A percentile compares a stretch with the other conserved stretches of the same genome.
Conservation (phyloP, 2,329 filamentous ascomycete species). For the Colletotrichum lindemuthianum region DNA sequence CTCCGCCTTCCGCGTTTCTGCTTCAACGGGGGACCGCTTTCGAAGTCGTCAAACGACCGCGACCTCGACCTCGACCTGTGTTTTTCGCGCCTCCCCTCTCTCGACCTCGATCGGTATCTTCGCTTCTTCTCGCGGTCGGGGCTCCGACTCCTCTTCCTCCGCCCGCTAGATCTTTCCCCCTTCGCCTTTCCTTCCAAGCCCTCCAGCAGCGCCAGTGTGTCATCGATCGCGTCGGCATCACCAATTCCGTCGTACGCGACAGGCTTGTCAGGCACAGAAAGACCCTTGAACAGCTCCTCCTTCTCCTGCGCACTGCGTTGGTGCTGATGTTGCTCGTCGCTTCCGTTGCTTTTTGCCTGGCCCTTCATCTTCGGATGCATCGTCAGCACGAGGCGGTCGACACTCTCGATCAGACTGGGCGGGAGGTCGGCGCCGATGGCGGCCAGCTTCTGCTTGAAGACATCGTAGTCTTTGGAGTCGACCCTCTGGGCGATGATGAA, state of each 20-base stretch:
- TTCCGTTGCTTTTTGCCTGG: conserved; percentile 48
- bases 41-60: conserved; percentile 59
- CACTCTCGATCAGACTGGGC: conserved; percentile 85
- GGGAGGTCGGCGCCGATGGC: conserved; percentile 85
- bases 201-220: conserved; percentile 93
- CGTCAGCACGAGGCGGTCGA: conserved; percentile 87
- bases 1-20: conserved; percentile 48
- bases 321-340: conserved; percentile 54
- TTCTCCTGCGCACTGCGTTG: conserved; percentile 70
- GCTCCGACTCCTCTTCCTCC: conserved; percentile 68
- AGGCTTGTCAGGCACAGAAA: conserved; percentile 85
- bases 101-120: conserved; percentile 53
- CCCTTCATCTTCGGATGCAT: conserved; percentile 91
- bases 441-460: conserved; percentile 81
- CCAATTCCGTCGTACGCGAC: conserved; percentile 45
- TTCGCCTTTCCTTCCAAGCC: conserved; percentile 75
- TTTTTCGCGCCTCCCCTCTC: conserved; percentile 51
- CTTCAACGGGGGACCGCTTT: conserved; percentile 46
- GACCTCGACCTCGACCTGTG: conserved; percentile 52
- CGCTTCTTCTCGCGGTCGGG: conserved; percentile 58
- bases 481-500: conserved; percentile 93
- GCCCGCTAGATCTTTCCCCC: conserved; percentile 50
- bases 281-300: conserved; percentile 87
- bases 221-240: conserved; percentile 78
- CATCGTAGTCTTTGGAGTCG: conserved; percentile 74